Evolutionary conservation across 2,329 filamentous ascomycete species (phyloP).

Genomic region (Cordyceps cateniannulata): DNA sequence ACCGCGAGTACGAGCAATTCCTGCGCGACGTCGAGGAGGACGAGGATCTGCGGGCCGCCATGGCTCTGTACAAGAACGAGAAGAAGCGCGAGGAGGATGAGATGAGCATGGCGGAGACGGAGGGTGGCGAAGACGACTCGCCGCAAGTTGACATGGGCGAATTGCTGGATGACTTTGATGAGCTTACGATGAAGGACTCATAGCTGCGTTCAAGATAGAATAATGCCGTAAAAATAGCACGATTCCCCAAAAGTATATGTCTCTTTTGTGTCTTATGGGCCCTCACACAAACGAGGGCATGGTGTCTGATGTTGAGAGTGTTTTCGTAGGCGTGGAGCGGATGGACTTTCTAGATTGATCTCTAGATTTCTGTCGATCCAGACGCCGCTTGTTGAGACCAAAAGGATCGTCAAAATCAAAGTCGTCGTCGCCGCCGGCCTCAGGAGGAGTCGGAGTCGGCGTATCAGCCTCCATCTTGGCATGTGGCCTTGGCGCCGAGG

Average conservation of each 20-base stretch:
- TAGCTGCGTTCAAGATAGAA: constrained; percentile 12
- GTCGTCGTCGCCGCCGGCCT: constrained; percentile 4
- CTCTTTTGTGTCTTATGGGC: background rate
- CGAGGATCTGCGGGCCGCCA: constrained; percentile 72
- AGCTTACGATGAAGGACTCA: constrained; percentile 66
- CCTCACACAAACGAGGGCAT: constrained; percentile 32
- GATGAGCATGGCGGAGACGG: constrained; percentile 62
- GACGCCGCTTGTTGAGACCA: constrained; percentile 26
- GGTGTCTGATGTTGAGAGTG: constrained; percentile 20
- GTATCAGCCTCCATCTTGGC: constrained; percentile 2
- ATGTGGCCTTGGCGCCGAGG: constrained; percentile 3
- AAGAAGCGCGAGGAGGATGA: constrained; percentile 49
- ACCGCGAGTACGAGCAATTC: constrained; percentile 96
- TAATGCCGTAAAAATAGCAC: constrained; percentile 16
- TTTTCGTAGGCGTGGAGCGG: constrained; percentile 15
- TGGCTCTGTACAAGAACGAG: constrained; percentile 77
- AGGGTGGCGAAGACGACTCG: constrained; percentile 56
- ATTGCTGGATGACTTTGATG: constrained; percentile 87
- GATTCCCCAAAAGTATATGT: background rate
- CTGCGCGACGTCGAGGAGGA: constrained; percentile 95
- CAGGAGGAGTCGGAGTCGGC: background rate
- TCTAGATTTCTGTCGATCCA: constrained; percentile 25
- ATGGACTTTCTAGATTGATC: constrained; percentile 21
- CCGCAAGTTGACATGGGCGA: constrained; percentile 73
- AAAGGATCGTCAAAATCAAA: constrained; percentile 30